Base-by-base conservation (phyloP, 805 yeast species). In the fission yeast (Schizosaccharomyces pombe) region DNA sequence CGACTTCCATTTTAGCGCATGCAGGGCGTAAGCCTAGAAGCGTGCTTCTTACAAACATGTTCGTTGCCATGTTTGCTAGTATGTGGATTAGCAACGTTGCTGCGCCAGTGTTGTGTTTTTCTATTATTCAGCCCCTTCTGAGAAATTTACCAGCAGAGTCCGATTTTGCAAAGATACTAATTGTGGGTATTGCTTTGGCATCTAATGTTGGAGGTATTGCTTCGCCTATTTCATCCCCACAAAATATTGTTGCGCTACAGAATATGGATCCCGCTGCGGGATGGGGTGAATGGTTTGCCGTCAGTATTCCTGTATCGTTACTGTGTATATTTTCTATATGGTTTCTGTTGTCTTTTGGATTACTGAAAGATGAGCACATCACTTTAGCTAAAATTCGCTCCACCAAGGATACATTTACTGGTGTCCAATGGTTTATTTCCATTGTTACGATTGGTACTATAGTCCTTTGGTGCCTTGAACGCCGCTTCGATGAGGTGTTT, bases 71-170 rank as follows among this genome's bases (percentile, higher is more conserved):
- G 40, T 78, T 89, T 62, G 78, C 84, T 43, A 79, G 94, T 4
- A 86, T 89, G 85, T 87, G 95, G 93, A 91, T 89, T 40, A 82
- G 94, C 28, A 89, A 89, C 65, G 97, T 89, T 47, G 98, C 98
- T 0, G 91, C 97, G 0, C 98, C 98, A 0, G 96, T 89, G 2
- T 72, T 89, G 55, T 83, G 94, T 67, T 85, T 76, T 62, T 85
- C 95, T 4, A 82, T 89, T 58, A 80, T 89, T 56, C 95, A 87
- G 66, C 96, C 97, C 0, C 70, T 89, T 24, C 69, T 89, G 59
- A 74, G 95, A 62, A 84, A 93, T 0, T 68, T 87, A 47, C 93
- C 94, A 22, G 77, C 82, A 52, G 78, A 78, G 11, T 80, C 87
- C 24, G 74, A 78, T 2, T 85, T 85, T 61, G 83, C 84, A 5